Evolutionary conservation across 495 filamentous ascomycete genomes (phyloP), one percentile per base, ranked within the genome.

Genomic region (Xylaria grammica): DNA sequence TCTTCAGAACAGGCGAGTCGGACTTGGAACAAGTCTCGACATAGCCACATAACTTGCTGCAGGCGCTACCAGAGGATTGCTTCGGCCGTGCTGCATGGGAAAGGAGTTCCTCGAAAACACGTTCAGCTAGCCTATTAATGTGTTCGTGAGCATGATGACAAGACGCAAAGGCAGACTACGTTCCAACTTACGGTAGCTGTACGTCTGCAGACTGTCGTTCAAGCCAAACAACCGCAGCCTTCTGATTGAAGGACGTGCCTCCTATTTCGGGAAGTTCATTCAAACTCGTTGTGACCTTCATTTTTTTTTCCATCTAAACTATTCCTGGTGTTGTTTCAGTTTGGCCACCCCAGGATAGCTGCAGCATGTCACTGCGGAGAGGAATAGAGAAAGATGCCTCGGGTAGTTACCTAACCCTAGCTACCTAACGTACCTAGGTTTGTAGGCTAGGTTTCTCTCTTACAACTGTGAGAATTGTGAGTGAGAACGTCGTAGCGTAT

Each of bases 1-100:
- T 60, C 65, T 67, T 71, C 44, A 86, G 27, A 0, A 61, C 56
- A n/a, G 71, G 50, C 29, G 79, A 74, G 46, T 64, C 60, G 45
- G 83, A 84, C 68, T 78, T 82, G 67, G 76, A 75, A 56, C 79
- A 85, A 57, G 81, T 80, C 69, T 85, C 83, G 61, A 84, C 75
- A 64, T 85, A 82, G 54, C 84, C 80, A 65, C 84, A 84, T 10
- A 86, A 74, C 65, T 79, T 82, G 56, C 81, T 77, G 52, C 82
- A 85, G 17, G 82, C 74, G 58, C 75, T 75, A 17, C 74, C 78
- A 9, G 80, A 79, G 60, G 61, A 79, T 71, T 72, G 78, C 69
- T 57, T 75, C 19, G 82, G 78, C 57, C 80, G 79, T 19, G 77
- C 75, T 11, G 84, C 84, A 59, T 75, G 73, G 19, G 69, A 44